phyloP scores from a whole-genome alignment of 78 protist genomes.

The Neovahlkampfia damariscottae region DNA sequence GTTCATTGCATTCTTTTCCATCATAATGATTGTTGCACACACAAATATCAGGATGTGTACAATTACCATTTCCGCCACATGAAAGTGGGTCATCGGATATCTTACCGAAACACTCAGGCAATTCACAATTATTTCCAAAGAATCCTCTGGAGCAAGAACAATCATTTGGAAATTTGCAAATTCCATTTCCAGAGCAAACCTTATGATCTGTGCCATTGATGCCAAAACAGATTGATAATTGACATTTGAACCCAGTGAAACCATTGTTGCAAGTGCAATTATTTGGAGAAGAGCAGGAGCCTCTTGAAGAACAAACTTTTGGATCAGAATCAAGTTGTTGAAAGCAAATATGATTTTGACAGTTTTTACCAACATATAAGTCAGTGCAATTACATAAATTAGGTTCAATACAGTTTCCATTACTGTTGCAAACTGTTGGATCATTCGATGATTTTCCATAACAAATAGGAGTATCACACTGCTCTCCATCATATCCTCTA shows the following conservation, averaged over 20 bases:
- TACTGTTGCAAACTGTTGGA: too few relatives aligned
- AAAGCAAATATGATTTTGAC: neutral
- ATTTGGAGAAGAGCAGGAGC: neutral
- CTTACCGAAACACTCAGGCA: neutral
- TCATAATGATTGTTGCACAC: neutral
- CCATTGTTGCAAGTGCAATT: neutral
- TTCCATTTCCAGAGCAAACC: neutral
- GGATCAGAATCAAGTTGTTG: neutral
- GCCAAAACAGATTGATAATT: neutral
- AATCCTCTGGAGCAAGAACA: neutral
- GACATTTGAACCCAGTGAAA: neutral
- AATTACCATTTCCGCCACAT: neutral
- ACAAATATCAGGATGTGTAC: neutral
- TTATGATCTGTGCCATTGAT: neutral
- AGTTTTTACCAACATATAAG: neutral
- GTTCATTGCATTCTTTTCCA: neutral
- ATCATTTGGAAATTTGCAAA: neutral
- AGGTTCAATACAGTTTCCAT: neutral
- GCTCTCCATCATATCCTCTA: neutral
- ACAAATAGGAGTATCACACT: neutral
- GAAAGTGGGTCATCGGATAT: neutral
- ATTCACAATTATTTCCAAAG: neutral
- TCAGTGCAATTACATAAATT: neutral
- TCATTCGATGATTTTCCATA: too few relatives aligned
- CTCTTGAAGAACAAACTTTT: neutral